A percentile compares a stretch with the other conserved stretches of the same genome.
phyloP scores from a whole-genome alignment of 805 yeast species.

The Zygoascus biomembranicola region DNA sequence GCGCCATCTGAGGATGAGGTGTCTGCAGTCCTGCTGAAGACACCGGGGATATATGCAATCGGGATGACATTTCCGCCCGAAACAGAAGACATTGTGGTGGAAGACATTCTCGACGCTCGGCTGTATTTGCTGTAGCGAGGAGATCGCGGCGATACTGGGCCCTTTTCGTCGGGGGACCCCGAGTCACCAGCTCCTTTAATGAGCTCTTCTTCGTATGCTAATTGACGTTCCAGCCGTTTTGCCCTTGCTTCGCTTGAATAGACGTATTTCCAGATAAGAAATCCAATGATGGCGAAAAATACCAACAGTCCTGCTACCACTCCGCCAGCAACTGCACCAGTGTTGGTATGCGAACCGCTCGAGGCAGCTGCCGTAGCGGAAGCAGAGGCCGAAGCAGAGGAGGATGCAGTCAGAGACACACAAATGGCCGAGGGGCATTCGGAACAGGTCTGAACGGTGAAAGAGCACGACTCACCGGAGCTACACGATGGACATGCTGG shows the following conservation, averaged over 20 bases:
- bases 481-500: slow-evolving; percentile 51
- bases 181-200: not conserved
- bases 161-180: not conserved
- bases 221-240: slow-evolving; percentile 23
- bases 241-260: slow-evolving; percentile 31
- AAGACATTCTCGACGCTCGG: slow-evolving; percentile 12
- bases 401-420: slow-evolving; percentile 20
- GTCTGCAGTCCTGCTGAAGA: slow-evolving; percentile 32
- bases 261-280: slow-evolving; percentile 33
- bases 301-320: slow-evolving; percentile 55
- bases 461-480: slow-evolving; percentile 43
- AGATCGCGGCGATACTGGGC: not conserved
- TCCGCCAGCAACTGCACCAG: slow-evolving; percentile 67
- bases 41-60: slow-evolving; percentile 92
- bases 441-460: slow-evolving; percentile 48
- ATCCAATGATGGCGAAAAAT: slow-evolving; percentile 31
- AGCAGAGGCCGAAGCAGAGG: not conserved
- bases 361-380: not conserved
- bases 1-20: slow-evolving; percentile 2
- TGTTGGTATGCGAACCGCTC: slow-evolving; percentile 20
- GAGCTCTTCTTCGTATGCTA: not conserved
- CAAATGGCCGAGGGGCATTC: slow-evolving; percentile 52
- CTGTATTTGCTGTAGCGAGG: not conserved
- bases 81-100: slow-evolving; percentile 24
- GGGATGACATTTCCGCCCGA: slow-evolving; percentile 76